phyloP scores from a whole-genome alignment of 176 grass and related monocot genomes.

The Aegilops umbellulata region DNA sequence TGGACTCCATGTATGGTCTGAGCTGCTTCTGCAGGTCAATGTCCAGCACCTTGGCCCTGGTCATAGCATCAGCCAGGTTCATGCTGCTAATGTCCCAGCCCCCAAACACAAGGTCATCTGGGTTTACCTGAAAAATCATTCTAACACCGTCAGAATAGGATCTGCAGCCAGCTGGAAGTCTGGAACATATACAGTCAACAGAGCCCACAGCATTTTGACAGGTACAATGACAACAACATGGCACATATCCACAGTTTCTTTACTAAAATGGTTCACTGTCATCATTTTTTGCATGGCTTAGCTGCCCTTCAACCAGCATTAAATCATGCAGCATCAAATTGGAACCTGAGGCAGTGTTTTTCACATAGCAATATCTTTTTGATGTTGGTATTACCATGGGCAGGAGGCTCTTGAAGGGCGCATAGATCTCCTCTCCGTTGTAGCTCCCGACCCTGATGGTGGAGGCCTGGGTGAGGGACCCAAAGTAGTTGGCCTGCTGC shows the following conservation, averaged over 20 bases:
- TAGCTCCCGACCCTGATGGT: conserved; percentile 82
- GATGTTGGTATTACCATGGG: conserved; percentile 62
- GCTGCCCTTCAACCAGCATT: neutral
- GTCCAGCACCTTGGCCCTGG: conserved; percentile 90
- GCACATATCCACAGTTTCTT: neutral
- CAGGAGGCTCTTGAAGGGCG: conserved; percentile 93
- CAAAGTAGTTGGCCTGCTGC: conserved; percentile 96
- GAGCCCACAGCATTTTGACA: neutral
- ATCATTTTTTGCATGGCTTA: neutral
- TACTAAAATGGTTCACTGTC: neutral
- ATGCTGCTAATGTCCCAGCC: conserved; percentile 98
- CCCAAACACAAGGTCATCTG: conserved; percentile 85
- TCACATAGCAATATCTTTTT: neutral
- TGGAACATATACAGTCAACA: neutral
- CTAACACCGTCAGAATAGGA: neutral
- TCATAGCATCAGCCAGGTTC: conserved; percentile 96
- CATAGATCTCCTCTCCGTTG: conserved; percentile 94
- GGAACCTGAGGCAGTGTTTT: neutral
- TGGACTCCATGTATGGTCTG: conserved; percentile 95
- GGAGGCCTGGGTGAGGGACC: conserved; percentile 92
- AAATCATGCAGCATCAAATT: neutral
- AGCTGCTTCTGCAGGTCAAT: conserved; percentile 99
- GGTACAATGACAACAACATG: neutral
- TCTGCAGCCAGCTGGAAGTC: neutral
- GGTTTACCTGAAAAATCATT: conserved; percentile 66